Evolutionary conservation across 768 basidiomycete species (phyloP), one percentile per base, ranked within the genome.

Genomic region (Amanita thiersii): DNA sequence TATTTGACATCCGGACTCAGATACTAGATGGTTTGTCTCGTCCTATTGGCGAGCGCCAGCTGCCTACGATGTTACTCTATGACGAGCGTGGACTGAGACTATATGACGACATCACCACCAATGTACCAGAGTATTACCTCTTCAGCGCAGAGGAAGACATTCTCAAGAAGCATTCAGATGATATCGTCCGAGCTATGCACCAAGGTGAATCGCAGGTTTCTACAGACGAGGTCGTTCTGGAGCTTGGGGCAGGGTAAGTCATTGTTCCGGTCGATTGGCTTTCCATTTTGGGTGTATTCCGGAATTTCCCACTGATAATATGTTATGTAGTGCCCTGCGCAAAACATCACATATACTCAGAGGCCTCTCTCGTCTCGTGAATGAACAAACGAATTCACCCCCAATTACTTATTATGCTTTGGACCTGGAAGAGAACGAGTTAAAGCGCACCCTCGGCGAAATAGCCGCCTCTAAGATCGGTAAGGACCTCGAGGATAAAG

Each of bases 181-280:
- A 90, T 24, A 92, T 99, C 39, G 83, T 83, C 12, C 64, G 62
- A 21, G 61, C 68, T 39, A 90, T 91, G 83, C 76, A 86, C 57
- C 59, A 63, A 34, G 53, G 64, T 9, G 54, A 58, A 20, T 58
- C 57, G 15, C 56, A 54, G 0, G 49, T 59, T 12, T 50, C 53
- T 11, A 53, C 64, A 2, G 75, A 72, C 30, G 73, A 78, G 40
- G 70, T 81, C 39, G 69, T 96, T 5, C 69, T 97, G 30, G 93
- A 97, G 56, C 72, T 98, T n/a, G 93, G 94, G 32, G 88, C 92
- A 6, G 93, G 93, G 89, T 92, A 59, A 71, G 87, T 74, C 25
- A 19, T 15, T 25, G 11, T 14, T 14, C 20, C 40, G 25, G 43
- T 33, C 26, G 43, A 40, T 41, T 37, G 12, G 23, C 26, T 43